Conservation (phyloP, 1,284 basidiomycete species). For the Uromyces viciae-fabae region DNA sequence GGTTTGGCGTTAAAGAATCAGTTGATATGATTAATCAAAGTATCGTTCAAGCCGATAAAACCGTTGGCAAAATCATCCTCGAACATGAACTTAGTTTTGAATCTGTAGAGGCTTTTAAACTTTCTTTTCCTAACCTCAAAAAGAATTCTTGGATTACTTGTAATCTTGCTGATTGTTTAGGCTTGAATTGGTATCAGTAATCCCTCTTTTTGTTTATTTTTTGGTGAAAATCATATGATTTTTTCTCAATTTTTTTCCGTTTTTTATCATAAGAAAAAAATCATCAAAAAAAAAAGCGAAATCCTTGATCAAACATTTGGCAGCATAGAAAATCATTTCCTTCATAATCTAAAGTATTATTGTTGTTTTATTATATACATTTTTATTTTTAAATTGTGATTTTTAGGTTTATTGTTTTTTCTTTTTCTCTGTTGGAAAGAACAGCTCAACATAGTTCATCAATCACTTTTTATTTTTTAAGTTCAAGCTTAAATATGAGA, state of each 20-base stretch:
- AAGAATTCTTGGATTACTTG: conserved; percentile 66
- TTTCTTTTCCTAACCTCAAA: conserved; percentile 64
- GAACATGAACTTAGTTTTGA: conserved; percentile 71
- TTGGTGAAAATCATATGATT: neutral
- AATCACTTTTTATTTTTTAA: no score
- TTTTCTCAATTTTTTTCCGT: neutral
- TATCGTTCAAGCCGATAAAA: conserved; percentile 1
- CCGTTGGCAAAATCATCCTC: conserved; percentile 70
- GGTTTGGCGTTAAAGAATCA: conserved; percentile 18
- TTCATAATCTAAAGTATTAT: no score
- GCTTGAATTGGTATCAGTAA: conserved; percentile 33
- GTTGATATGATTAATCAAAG: neutral
- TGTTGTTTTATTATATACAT: no score
- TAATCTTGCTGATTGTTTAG: conserved; percentile 53
- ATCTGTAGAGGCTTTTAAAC: conserved; percentile 68
- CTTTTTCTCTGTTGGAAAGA: no score
- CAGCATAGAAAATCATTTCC: no score
- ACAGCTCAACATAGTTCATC: no score
- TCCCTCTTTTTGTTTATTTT: neutral
- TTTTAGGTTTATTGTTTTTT: no score
- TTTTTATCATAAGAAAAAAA: neutral
- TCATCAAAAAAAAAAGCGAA: neutral
- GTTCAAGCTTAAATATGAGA: no score
- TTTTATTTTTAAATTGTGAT: no score
- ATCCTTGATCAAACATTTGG: no score